Conservation (phyloP, 2,329 filamentous ascomycete species). For the Arthrobotrys conoides region DNA sequence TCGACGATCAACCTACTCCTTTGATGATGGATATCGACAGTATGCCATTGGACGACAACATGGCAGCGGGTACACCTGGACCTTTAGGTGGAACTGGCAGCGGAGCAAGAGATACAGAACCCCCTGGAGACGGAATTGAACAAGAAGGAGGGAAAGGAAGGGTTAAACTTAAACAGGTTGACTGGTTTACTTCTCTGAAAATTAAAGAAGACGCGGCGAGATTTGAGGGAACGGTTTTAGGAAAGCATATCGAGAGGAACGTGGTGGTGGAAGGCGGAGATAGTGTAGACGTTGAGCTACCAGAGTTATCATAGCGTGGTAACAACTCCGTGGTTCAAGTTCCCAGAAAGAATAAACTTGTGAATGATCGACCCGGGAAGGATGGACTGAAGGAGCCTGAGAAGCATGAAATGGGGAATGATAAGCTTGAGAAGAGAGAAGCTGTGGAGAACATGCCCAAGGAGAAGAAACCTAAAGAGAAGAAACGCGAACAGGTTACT, state of each 20-base stretch:
- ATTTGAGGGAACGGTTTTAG: slow-evolving; percentile 52
- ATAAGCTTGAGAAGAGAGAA: no score
- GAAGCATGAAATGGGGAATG: no score
- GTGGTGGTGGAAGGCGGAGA: slow-evolving; percentile 54
- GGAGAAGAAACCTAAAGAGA: neutral
- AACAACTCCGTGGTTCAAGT: neutral
- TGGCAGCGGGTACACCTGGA: neutral
- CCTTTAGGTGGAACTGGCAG: neutral
- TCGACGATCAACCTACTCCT: slow-evolving; percentile 50
- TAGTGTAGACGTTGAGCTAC: slow-evolving; percentile 54
- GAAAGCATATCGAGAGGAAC: slow-evolving; percentile 42
- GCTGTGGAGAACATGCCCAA: neutral
- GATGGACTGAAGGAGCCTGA: neutral
- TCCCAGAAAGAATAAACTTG: neutral
- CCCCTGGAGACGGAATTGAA: slow-evolving; percentile 11
- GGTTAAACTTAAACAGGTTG: slow-evolving; percentile 51
- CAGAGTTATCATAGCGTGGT: slow-evolving; percentile 18
- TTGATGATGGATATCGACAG: slow-evolving; percentile 56
- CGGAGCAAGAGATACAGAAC: slow-evolving; percentile 41
- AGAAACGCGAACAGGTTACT: neutral
- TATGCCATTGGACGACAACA: slow-evolving; percentile 28
- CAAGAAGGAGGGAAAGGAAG: slow-evolving; percentile 28
- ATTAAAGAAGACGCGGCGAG: slow-evolving; percentile 54
- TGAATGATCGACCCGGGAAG: neutral
- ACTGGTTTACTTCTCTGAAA: slow-evolving; percentile 58